Evolutionary conservation across 345 rosid genomes (phyloP), one percentile per base, ranked within the genome.

Genomic region (Hibiscus tridactylites): DNA sequence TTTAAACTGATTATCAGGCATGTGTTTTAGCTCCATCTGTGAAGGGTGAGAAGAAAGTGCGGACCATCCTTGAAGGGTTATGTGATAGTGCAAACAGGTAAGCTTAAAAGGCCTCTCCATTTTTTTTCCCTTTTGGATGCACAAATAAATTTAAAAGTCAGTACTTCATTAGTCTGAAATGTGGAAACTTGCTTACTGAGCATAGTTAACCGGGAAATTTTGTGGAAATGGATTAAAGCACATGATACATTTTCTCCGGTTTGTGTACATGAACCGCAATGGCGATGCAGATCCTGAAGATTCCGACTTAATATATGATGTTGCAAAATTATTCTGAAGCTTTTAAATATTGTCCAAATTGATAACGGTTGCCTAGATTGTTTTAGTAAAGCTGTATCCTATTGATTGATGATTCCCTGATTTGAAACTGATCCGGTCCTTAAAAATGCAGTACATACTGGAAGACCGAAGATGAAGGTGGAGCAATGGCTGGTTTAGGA

Each of bases 31-130:
- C 98, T 78, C 99, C 98, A 50, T 76, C 93, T 46, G 72, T 65
- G 28, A 96, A 92, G 82, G 67, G 96, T 69, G 98, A 96, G 84
- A 92, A 92, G 90, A 96, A 96, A 90, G 95, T 91, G 42, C 90
- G 97, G 24, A 78, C 95, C 65, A 90, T 96, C 74, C 96, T 96
- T 74, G 98, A 96, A 82, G 90, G 87, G 50, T 44, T 90, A 75
- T 88, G 83, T 28, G 95, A 85, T 73, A 80, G 81, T 74, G 74
- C 91, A 70, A 87, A 91, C 89, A 91, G 99, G 99, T 80, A 84
- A 56, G 61, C 10, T 21, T 56, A 62, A 52, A 16, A 28, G 29
- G 24, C 68, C 59, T 46, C 13, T 21, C 47, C 10, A 6, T 15
- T 52, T 39, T 37, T 53, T 8, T 9, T 21, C 3, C 3, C 9